Evolutionary conservation across 768 basidiomycete genomes (phyloP).

Genomic region (Austroboletus festivus): DNA sequence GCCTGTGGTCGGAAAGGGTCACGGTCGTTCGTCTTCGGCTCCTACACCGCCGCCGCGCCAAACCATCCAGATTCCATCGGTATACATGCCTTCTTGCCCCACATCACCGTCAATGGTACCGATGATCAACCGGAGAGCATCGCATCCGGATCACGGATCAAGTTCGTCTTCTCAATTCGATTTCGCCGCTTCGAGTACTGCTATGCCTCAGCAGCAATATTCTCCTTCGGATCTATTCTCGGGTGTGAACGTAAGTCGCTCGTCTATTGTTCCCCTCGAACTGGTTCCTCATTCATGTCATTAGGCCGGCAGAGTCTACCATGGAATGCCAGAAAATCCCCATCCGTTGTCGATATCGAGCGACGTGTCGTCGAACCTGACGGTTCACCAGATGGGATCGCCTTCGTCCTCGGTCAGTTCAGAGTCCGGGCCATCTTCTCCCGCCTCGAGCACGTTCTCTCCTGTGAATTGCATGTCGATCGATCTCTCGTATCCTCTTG

Average conservation of each 20-base stretch:
- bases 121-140: slow-evolving; percentile 60
- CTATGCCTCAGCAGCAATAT: slow-evolving; percentile 42
- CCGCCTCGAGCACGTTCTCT: slow-evolving; percentile 48
- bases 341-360: slow-evolving; percentile 45
- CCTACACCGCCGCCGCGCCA: slow-evolving; percentile 69
- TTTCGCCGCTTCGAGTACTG: slow-evolving; percentile 47
- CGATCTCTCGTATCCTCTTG: slow-evolving; percentile 22
- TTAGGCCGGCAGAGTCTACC: slow-evolving; percentile 50
- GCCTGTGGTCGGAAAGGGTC: slow-evolving; percentile 40
- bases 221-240: slow-evolving; percentile 25
- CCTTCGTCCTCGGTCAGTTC: slow-evolving; percentile 48
- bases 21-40: slow-evolving; percentile 49
- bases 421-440: slow-evolving; percentile 49
- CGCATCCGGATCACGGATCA: slow-evolving; percentile 48
- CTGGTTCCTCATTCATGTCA: slow-evolving; percentile 2
- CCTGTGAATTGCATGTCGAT: slow-evolving; percentile 29
- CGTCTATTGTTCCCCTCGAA: slow-evolving; percentile 3
- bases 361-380: slow-evolving; percentile 38
- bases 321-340: slow-evolving; percentile 43
- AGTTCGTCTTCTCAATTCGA: slow-evolving; percentile 48
- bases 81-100: slow-evolving; percentile 62
- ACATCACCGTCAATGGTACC: slow-evolving; percentile 53
- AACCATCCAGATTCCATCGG: slow-evolving; percentile 65
- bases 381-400: slow-evolving; percentile 45
- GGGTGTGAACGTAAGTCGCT: slow-evolving; percentile 39